Evolutionary conservation across 805 yeast species (phyloP), one percentile per base, ranked within the genome.

Genomic region (Vanderwaltozyma verrucispora): DNA sequence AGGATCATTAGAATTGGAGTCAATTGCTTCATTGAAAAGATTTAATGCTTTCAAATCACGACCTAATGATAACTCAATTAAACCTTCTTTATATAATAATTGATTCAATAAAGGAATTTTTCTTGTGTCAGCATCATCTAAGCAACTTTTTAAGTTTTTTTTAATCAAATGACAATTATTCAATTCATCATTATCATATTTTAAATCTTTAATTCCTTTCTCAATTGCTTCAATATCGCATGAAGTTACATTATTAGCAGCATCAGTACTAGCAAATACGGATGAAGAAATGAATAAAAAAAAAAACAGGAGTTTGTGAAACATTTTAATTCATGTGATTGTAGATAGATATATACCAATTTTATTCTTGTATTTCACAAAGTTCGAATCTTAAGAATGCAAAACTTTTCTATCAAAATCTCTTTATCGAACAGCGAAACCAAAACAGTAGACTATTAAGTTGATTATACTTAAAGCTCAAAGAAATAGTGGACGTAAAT

Each of bases 31-130:
- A 32, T 74, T 51, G 18, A 80, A 72, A 12, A 47, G 51, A 40
- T 68, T 64, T 39, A 80, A 73, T 0, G 88, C 80, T 28, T 63
- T 62, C 24, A 54, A 44, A 23, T 74, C 80, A 40, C 71, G 72
- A 25, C 74, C 74, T 43, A 77, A 50, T 12, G 76, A 68, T 37
- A 77, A 56, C 37, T 78, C 79, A 3, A 80, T 71, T 31, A 79
- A 52, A 0, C 85, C 87, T 38, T 71, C 68, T 50, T 75, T 78
- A 51, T 72, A 77, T 42, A 69, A 67, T 1, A 77, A 55, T 43
- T 69, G 51, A 33, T 52, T 49, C 5, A 34, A 26, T 18, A 36
- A 32, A n/a, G 14, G 14, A 6, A 4, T 18, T 16, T 32, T 32
- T 14, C n/a, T 24, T 7, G 32, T 13, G 5, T 24, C 8, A 21